Percentiles rank a stretch among this genome's conserved stretches.
Conservation (phyloP, 2,329 filamentous ascomycete species). For the Scolecobasidium constrictum region DNA sequence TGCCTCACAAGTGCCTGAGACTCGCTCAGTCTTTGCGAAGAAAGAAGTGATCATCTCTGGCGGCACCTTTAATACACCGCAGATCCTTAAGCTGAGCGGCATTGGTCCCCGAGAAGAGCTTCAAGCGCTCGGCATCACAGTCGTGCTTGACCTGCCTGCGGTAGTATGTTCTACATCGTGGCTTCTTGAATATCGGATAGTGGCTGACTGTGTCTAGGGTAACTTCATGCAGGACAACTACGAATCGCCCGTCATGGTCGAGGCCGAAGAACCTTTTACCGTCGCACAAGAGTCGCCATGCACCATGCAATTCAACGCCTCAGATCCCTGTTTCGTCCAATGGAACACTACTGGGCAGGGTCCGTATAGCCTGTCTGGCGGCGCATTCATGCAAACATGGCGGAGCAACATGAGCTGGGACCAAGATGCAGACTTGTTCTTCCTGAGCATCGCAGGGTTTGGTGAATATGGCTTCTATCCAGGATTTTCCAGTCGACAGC, state of each 20-base stretch:
- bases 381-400: too few species aligned
- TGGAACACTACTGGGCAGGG: too few species aligned
- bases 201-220: too few species aligned
- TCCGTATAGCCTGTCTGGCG: too few species aligned
- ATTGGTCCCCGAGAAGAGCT: conserved; percentile 43
- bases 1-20: conserved; percentile 20
- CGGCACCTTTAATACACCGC: conserved; percentile 54
- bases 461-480: conserved; percentile 47
- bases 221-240: conserved; percentile 49
- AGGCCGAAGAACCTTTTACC: not conserved
- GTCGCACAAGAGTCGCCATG: too few species aligned
- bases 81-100: conserved; percentile 55
- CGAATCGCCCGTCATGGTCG: conserved; percentile 1
- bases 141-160: conserved; percentile 28
- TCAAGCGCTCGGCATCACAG: conserved; percentile 19
- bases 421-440: too few species aligned
- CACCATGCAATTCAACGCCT: too few species aligned
- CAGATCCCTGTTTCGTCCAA: too few species aligned
- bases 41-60: conserved; percentile 35
- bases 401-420: too few species aligned
- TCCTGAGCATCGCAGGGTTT: too few species aligned
- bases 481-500: conserved; percentile 28
- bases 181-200: too few species aligned
- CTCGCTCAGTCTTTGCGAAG: not conserved
- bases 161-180: too few species aligned